Percentiles rank a stretch among this genome's conserved stretches.
Conservation (phyloP, 2,329 filamentous ascomycete species). For the Neurospora sp. region DNA sequence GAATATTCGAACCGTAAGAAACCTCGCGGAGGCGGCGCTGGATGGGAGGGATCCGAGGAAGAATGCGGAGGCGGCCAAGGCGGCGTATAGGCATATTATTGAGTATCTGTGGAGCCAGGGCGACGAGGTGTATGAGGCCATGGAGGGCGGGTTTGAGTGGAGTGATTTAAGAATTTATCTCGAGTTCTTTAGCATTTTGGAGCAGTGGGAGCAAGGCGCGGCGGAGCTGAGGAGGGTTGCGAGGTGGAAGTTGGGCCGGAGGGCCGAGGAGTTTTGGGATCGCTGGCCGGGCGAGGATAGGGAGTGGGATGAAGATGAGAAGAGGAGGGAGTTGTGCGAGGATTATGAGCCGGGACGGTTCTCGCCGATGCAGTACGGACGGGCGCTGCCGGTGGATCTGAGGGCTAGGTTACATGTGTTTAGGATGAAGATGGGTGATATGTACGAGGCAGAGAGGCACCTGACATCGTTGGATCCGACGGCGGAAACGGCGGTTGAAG, state of each 20-base stretch:
- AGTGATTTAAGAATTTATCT: slow-evolving; percentile 77
- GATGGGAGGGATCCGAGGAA: slow-evolving; percentile 38
- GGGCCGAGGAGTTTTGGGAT: slow-evolving; percentile 71
- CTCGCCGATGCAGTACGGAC: slow-evolving; percentile 54
- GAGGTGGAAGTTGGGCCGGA: slow-evolving; percentile 74
- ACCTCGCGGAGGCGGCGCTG: slow-evolving; percentile 47
- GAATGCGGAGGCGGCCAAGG: slow-evolving; percentile 31
- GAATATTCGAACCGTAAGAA: slow-evolving; percentile 45
- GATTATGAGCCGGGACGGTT: slow-evolving; percentile 50
- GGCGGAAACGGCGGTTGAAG: slow-evolving; percentile 36
- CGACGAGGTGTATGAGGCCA: slow-evolving; percentile 23
- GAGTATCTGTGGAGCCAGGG: slow-evolving; percentile 25
- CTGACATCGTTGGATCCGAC: slow-evolving; percentile 61
- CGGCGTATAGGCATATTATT: slow-evolving; percentile 40
- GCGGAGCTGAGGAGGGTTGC: slow-evolving; percentile 60
- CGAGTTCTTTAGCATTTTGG: slow-evolving; percentile 62
- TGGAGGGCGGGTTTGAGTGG: slow-evolving; percentile 49
- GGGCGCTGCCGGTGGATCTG: slow-evolving; percentile 68
- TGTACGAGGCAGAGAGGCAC: slow-evolving; percentile 64
- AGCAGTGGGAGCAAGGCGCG: slow-evolving; percentile 57
- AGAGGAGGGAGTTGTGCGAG: slow-evolving; percentile 52
- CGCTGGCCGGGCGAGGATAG: slow-evolving; percentile 62
- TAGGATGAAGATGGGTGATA: slow-evolving; percentile 60
- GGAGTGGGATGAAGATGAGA: slow-evolving; percentile 75
- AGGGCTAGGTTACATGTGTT: slow-evolving; percentile 77